Percentiles rank a stretch among this genome's conserved stretches.
Evolutionary conservation across 2,329 filamentous ascomycete species (phyloP).

Genomic region (Waltergamsia citrina): DNA sequence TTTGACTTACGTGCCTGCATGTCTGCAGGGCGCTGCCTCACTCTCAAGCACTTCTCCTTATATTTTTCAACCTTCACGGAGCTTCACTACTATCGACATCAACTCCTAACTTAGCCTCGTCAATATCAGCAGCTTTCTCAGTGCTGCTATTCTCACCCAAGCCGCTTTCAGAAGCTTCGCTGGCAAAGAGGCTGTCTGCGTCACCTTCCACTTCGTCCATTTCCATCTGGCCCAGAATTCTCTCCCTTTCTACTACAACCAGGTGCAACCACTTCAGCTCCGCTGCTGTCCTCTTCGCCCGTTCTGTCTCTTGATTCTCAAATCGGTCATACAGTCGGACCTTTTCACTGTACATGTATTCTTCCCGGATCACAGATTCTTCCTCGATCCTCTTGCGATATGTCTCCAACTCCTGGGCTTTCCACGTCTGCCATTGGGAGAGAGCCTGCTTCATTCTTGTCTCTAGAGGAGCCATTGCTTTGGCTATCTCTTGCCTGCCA

Average conservation of each 20-base stretch:
- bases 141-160: no score
- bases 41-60: background rate
- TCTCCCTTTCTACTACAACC: conserved; percentile 32
- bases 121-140: background rate
- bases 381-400: conserved; percentile 26
- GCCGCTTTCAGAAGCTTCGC: no score
- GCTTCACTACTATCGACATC: background rate
- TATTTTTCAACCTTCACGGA: background rate
- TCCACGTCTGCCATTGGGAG: conserved; percentile 29
- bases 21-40: background rate
- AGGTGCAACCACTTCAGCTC: conserved; percentile 38
- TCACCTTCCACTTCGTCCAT: conserved; percentile 31
- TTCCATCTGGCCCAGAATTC: conserved; percentile 31
- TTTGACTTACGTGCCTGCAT: no score
- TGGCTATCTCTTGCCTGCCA: conserved; percentile 19
- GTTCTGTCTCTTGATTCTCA: conserved; percentile 18
- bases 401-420: conserved; percentile 26
- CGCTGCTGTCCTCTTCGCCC: conserved; percentile 22
- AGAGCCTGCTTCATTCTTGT: conserved; percentile 30
- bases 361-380: conserved; percentile 26
- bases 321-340: conserved; percentile 16
- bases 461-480: conserved; percentile 22
- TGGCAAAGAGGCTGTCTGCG: conserved; percentile 22
- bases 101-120: background rate
- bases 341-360: conserved; percentile 30